Evolutionary conservation across 192 early-diverging fungal species (phyloP).

Genomic region (Podila epicladia): DNA sequence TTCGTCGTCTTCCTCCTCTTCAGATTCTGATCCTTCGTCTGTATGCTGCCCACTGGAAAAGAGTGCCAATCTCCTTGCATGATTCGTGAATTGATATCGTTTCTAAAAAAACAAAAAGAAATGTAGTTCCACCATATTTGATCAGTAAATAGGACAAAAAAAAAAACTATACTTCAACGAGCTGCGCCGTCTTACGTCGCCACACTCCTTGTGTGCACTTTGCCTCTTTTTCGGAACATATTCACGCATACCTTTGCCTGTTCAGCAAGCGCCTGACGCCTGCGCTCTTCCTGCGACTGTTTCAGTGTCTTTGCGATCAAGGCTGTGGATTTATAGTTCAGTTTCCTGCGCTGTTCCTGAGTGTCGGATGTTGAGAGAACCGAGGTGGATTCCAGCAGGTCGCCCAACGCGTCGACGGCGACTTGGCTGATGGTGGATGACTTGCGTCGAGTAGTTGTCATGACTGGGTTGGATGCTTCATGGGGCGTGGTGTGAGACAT

Average conservation of each 20-base stretch:
- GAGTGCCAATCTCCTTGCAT: constrained; percentile 55
- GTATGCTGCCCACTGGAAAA: constrained; percentile 44
- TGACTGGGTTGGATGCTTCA: not conserved
- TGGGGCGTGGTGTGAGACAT: not conserved
- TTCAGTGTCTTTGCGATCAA: constrained; percentile 41
- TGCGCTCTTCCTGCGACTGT: constrained; percentile 54
- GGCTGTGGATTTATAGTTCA: constrained; percentile 29
- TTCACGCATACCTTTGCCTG: constrained; percentile 48
- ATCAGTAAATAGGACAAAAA: too few relatives aligned
- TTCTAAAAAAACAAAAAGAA: constrained; percentile 21
- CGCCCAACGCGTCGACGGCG: constrained; percentile 41
- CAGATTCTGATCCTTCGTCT: constrained; percentile 28
- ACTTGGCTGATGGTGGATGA: constrained; percentile 25
- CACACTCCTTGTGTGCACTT: not conserved
- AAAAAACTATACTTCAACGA: not conserved
- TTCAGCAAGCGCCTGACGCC: constrained; percentile 48
- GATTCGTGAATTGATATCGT: constrained; percentile 52
- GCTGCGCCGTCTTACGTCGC: too few relatives aligned
- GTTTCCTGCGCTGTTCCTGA: constrained; percentile 35
- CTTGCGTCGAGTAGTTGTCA: not conserved
- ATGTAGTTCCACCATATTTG: not conserved
- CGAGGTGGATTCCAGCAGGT: constrained; percentile 42
- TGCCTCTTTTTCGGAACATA: too few relatives aligned
- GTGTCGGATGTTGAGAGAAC: constrained; percentile 19
- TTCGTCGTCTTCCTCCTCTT: constrained; percentile 29